phyloP scores from a whole-genome alignment of 164 flowering plant species.

The Stephania cephalantha region DNA sequence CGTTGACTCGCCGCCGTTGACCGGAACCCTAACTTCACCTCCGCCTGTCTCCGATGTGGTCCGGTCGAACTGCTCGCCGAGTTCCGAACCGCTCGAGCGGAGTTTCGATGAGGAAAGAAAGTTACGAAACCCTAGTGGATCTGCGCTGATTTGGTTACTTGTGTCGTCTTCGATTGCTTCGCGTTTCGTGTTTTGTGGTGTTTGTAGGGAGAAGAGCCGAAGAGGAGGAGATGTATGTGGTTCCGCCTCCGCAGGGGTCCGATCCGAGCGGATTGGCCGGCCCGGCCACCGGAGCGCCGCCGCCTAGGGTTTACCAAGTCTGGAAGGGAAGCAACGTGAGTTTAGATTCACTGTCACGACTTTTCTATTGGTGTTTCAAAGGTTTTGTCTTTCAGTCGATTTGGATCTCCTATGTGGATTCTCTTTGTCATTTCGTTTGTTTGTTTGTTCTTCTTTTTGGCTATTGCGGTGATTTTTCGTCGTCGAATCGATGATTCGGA shows the following conservation, averaged over 20 bases:
- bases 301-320: constrained; percentile 55
- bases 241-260: constrained; percentile 62
- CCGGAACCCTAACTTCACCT: not conserved
- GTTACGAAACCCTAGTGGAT: not conserved
- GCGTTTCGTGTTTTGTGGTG: constrained; percentile 3
- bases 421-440: not conserved
- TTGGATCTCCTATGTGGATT: not conserved
- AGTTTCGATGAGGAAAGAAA: not conserved
- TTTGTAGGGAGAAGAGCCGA: not conserved
- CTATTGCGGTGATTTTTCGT: not conserved
- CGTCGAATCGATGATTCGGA: not conserved
- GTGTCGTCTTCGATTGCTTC: not conserved
- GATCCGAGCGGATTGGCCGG: constrained; percentile 26
- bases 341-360: not conserved
- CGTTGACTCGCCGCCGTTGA: not conserved
- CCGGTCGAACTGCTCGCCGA: not conserved
- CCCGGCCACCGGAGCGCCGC: constrained; percentile 31
- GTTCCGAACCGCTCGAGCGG: not conserved
- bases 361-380: too few species aligned
- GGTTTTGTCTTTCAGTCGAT: not conserved
- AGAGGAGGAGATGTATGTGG: constrained; percentile 54
- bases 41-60: not conserved
- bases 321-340: constrained; percentile 98
- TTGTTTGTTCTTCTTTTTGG: not conserved
- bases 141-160: not conserved